Evolutionary conservation across 108 stramenopile genomes (phyloP), one percentile per base, ranked within the genome.

Genomic region (Cyclotella atomus): DNA sequence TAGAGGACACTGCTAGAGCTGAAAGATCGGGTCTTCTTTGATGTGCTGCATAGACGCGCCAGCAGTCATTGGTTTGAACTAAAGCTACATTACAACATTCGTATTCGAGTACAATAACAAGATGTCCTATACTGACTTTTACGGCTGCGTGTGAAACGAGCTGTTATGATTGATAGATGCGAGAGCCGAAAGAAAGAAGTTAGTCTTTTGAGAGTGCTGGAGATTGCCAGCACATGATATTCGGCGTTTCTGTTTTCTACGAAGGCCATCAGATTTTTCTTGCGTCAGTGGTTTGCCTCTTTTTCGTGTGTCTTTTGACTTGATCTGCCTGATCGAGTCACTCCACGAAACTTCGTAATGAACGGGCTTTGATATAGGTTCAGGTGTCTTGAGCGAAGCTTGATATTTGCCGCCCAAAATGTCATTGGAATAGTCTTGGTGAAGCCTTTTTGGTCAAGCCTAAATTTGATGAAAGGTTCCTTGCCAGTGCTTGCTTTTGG

Each of bases 1-100:
- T 82, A 29, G 72, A 55, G 21, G 63, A 63, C 44, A 50, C 52
- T 41, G 38, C 38, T 41, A 27, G 53, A 56, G 12, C 47, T 52
- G 66, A 68, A 29, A 50, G 66, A 34, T 54, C 52, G 33, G 52
- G 52, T n/a, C 53, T 73, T 19, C 20, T 64, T 23, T 65, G 34
- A 44, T n/a, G n/a, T n/a, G n/a, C n/a, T n/a, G n/a, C n/a, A n/a
- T n/a, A n/a, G n/a, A n/a, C n/a, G n/a, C n/a, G n/a, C n/a, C n/a
- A n/a, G n/a, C n/a, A n/a, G n/a, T n/a, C n/a, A n/a, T n/a, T n/a
- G n/a, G n/a, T n/a, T n/a, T n/a, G n/a, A n/a, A n/a, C n/a, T n/a
- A n/a, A n/a, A n/a, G n/a, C n/a, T n/a, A n/a, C n/a, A n/a, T n/a
- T n/a, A n/a, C n/a, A n/a, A n/a, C n/a, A n/a, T n/a, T n/a, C n/a